Evolutionary conservation across 805 yeast genomes (phyloP).

Genomic region (Saturnispora serradocipensis): DNA sequence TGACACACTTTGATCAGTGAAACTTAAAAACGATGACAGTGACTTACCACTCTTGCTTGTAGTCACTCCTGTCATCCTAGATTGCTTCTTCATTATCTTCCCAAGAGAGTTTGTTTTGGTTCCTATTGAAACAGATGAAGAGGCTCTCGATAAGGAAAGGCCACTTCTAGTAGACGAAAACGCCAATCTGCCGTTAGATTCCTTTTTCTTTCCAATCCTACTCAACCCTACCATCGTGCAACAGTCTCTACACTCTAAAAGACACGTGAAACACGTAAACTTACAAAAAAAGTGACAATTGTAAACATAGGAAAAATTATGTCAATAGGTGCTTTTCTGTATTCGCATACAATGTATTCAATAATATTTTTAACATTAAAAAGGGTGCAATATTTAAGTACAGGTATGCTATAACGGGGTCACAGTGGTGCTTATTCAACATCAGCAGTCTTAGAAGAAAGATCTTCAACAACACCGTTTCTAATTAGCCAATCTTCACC

Average conservation of each 20-base stretch:
- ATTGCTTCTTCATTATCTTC: slow-evolving; percentile 6
- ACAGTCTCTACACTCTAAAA: background rate
- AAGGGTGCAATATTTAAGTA: background rate
- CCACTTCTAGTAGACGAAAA: slow-evolving; percentile 2
- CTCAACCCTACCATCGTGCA: background rate
- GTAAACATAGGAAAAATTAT: background rate
- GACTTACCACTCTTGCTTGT: background rate
- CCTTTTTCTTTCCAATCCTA: slow-evolving; percentile 5
- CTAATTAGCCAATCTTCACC: slow-evolving; percentile 73
- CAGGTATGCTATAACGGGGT: background rate
- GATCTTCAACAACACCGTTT: slow-evolving; percentile 54
- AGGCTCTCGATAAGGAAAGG: slow-evolving; percentile 2
- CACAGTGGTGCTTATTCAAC: slow-evolving; percentile 3
- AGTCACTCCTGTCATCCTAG: slow-evolving; percentile 5
- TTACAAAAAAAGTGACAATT: background rate
- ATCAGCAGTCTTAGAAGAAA: slow-evolving; percentile 8
- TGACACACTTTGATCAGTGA: background rate
- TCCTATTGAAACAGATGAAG: background rate
- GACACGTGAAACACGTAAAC: background rate
- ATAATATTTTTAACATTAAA: background rate
- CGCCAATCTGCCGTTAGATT: slow-evolving; percentile 2
- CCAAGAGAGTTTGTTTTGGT: background rate
- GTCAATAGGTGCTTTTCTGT: background rate
- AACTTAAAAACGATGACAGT: background rate
- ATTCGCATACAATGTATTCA: background rate